Base-by-base conservation (phyloP, 2,329 filamentous ascomycete genomes). In the Trichophyton benhamiae region DNA sequence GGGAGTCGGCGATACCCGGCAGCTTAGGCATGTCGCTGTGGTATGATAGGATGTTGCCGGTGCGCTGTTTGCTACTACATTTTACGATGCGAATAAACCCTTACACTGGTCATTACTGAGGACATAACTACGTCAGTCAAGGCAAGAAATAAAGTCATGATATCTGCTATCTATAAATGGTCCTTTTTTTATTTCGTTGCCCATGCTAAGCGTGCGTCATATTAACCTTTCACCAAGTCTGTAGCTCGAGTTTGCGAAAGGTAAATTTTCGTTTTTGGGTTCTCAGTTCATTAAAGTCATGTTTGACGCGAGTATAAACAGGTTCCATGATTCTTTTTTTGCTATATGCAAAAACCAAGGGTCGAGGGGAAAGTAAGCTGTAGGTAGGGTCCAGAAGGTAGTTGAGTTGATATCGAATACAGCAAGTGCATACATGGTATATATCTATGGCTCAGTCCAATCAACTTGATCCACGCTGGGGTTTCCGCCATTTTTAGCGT, bases 401-500 rank as follows among this genome's bases (percentile, higher is more conserved):
- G 25, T 20, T 2, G n/a, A 58, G 41, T 20, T 17, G 41, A 20
- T 9, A 36, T 41, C 55, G 41, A 17, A 17, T 58, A 42, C 57
- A 42, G 44, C 3, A 58, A 44, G 7, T 25, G 30, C 5, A 30
- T 27, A 38, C 33, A 38, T 38, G 33, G 33, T 13, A 53, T 13
- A 53, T 53, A 53, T 53, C 59, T 64, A 64, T 53, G 90, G 86
- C 76, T 99, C 94, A 33, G 88, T 87, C 94, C 94, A 99, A 77
- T 96, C 95, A 62, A 97, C 91, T 76, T 97, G 91, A 70, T 99
- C 94, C 72, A 87, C 87, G 17, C 95, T 81, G 64, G 87, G 82
- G 59, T 85, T 85, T 25, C 80, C 83, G 62, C 83, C 82, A 62
- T 87, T 84, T 73, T 88, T 87, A 38, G 83, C 78, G 72, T 91